phyloP scores from a whole-genome alignment of 306 rosid genomes.

The Vachellia pachyceras region DNA sequence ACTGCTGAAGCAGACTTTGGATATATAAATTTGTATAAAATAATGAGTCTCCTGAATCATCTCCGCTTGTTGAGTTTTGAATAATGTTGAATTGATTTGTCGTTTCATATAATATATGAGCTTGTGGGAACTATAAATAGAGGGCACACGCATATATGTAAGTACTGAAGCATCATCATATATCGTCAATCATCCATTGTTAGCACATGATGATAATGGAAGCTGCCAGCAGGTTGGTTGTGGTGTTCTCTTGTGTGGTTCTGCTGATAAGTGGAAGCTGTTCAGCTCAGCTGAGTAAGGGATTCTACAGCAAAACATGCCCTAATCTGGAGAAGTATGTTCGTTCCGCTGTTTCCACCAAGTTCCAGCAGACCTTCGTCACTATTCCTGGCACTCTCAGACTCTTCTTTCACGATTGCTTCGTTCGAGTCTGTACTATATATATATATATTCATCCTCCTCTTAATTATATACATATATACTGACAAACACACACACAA shows the following conservation, averaged over 20 bases:
- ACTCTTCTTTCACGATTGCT: slow-evolving; percentile 94
- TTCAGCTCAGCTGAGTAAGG: slow-evolving; percentile 52
- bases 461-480: neutral
- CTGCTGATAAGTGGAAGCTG: slow-evolving; percentile 14
- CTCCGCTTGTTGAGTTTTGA: neutral
- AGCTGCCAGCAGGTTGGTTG: slow-evolving; percentile 13
- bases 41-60: slow-evolving; percentile 28
- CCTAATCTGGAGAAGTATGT: slow-evolving; percentile 79
- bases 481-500: neutral
- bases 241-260: neutral
- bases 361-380: slow-evolving; percentile 67
- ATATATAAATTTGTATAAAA: neutral
- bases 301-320: slow-evolving; percentile 65
- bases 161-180: neutral
- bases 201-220: slow-evolving; percentile 25
- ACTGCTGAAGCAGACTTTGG: slow-evolving; percentile 27
- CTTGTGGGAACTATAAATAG: neutral
- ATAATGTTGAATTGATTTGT: neutral
- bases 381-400: slow-evolving; percentile 92
- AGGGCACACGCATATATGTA: neutral
- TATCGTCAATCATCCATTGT: neutral
- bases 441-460: neutral
- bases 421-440: slow-evolving; percentile 59
- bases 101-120: neutral
- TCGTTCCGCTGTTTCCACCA: slow-evolving; percentile 60